Evolutionary conservation across 495 filamentous ascomycete genomes (phyloP).

Genomic region (Aspergillus campestris): DNA sequence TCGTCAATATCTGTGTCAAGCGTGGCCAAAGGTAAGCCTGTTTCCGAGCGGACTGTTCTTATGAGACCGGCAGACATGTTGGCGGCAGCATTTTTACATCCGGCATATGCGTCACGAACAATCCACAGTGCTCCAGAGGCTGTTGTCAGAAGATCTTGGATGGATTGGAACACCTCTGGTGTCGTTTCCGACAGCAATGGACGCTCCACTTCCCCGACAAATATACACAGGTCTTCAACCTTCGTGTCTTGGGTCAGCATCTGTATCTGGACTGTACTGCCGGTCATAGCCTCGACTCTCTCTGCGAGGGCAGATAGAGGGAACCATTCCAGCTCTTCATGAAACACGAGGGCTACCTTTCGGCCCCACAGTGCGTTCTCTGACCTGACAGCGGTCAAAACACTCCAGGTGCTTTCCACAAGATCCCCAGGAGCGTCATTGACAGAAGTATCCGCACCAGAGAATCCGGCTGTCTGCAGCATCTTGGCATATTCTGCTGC

Average conservation of each 20-base stretch:
- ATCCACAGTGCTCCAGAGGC: slow-evolving; percentile 24
- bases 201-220: slow-evolving; percentile 18
- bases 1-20: slow-evolving; percentile 20
- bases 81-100: slow-evolving; percentile 10
- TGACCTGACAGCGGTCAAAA: too few species aligned
- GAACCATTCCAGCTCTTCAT: too few species aligned
- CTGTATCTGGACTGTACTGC: slow-evolving; percentile 1
- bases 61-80: slow-evolving; percentile 25
- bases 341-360: too few species aligned
- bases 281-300: slow-evolving; percentile 8
- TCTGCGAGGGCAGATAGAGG: slow-evolving; percentile 8
- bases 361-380: too few species aligned
- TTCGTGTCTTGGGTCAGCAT: slow-evolving; percentile 9
- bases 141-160: slow-evolving; percentile 15
- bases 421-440: too few species aligned
- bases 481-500: too few species aligned
- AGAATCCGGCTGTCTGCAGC: too few species aligned
- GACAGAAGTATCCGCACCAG: too few species aligned
- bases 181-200: slow-evolving; percentile 17
- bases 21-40: slow-evolving; percentile 19
- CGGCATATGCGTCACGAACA: slow-evolving; percentile 10
- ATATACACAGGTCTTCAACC: slow-evolving; percentile 26
- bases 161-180: slow-evolving; percentile 13
- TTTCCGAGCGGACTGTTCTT: slow-evolving; percentile 26
- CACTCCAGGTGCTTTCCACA: too few species aligned